Evolutionary conservation across 2,329 filamentous ascomycete genomes (phyloP).

Genomic region (Diaporthe australafricana): DNA sequence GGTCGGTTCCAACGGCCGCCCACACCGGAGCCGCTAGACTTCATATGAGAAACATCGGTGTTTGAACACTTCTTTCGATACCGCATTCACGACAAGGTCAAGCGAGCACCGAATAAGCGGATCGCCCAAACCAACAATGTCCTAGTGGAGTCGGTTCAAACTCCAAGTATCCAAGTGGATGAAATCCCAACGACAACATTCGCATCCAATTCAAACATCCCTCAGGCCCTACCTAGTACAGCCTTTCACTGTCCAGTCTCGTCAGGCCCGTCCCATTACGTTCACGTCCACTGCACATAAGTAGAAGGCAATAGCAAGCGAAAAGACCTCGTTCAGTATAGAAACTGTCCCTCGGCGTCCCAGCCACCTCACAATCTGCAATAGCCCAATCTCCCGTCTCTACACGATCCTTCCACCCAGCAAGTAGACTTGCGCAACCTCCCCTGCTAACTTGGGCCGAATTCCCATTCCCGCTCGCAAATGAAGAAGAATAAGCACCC

Average conservation of each 20-base stretch:
- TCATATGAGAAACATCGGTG: not conserved
- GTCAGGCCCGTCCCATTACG: not conserved
- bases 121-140: not conserved
- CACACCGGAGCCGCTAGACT: not conserved
- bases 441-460: not conserved
- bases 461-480: not conserved
- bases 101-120: not conserved
- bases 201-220: not conserved
- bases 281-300: not conserved
- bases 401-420: constrained; percentile 5
- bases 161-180: not conserved
- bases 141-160: not conserved
- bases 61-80: not conserved
- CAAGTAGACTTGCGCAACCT: not conserved
- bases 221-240: not conserved
- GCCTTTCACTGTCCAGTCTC: no score
- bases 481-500: constrained; percentile 15
- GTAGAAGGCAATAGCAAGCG: not conserved
- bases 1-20: not conserved
- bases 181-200: not conserved
- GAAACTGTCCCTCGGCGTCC: constrained; percentile 1
- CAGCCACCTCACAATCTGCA: constrained; percentile 20
- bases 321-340: constrained; percentile 7
- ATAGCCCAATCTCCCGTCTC: constrained; percentile 13
- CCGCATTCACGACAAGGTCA: not conserved